Conservation (phyloP, 805 yeast genomes). For the Nakazawaea wickerhamii region DNA sequence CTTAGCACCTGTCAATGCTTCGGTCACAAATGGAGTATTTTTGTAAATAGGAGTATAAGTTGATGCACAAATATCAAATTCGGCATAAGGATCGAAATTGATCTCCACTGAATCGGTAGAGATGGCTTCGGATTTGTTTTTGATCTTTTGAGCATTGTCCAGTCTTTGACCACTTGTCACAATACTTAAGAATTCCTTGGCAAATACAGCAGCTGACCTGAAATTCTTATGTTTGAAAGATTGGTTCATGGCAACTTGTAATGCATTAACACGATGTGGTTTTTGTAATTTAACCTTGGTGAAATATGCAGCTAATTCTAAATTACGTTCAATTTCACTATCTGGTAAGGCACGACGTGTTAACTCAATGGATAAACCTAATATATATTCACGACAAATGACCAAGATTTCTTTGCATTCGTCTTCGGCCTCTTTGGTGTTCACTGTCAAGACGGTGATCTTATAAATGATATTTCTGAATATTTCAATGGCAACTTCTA, state of each 20-base stretch:
- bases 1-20: slow-evolving; percentile 86
- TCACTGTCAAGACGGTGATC: slow-evolving; percentile 65
- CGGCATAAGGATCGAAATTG: slow-evolving; percentile 89
- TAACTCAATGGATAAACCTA: slow-evolving; percentile 89
- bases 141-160: slow-evolving; percentile 82
- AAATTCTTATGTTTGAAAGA: slow-evolving; percentile 84
- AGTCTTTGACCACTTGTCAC: slow-evolving; percentile 73
- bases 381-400: slow-evolving; percentile 81
- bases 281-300: slow-evolving; percentile 78
- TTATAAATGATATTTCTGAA: slow-evolving; percentile 81
- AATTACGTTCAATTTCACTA: slow-evolving; percentile 71
- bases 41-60: slow-evolving; percentile 85
- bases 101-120: slow-evolving; percentile 85
- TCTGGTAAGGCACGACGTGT: slow-evolving; percentile 77
- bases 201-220: slow-evolving; percentile 86
- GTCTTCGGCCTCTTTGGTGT: slow-evolving; percentile 66
- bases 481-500: slow-evolving; percentile 70
- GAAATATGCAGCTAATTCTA: slow-evolving; percentile 95
- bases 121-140: slow-evolving; percentile 70
- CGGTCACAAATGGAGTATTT: slow-evolving; percentile 62
- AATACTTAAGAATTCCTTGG: slow-evolving; percentile 71
- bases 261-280: slow-evolving; percentile 79
- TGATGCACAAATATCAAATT: slow-evolving; percentile 83
- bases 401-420: slow-evolving; percentile 67
- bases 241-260: slow-evolving; percentile 93